phyloP scores from a whole-genome alignment of 2,329 filamentous ascomycete genomes.

The Aspergillus glaucus region DNA sequence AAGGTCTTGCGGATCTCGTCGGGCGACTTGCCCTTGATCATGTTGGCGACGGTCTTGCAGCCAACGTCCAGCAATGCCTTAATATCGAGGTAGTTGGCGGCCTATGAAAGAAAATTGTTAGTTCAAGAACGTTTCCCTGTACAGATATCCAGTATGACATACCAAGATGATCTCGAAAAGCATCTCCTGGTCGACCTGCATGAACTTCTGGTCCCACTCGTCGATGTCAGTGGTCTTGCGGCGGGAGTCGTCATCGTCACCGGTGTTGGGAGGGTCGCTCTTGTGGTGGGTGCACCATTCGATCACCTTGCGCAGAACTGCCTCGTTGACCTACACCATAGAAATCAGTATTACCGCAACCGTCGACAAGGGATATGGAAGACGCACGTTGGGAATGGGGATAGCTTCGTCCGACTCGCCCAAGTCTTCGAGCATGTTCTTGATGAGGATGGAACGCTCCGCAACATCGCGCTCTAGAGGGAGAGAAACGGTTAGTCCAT shows the following conservation, averaged over 20 bases:
- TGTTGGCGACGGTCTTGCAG: conserved; percentile 99
- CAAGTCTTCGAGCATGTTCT: conserved; percentile 96
- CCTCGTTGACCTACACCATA: conserved; percentile 67
- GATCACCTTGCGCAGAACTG: conserved; percentile 89
- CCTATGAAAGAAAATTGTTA: conserved; percentile 45
- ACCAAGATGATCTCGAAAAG: conserved; percentile 98
- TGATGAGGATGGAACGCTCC: conserved; percentile 90
- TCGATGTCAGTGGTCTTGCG: conserved; percentile 99
- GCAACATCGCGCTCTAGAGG: conserved; percentile 69
- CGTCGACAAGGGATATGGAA: neutral
- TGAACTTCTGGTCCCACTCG: conserved; percentile 99
- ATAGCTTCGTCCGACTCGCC: conserved; percentile 59
- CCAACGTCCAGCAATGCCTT: conserved; percentile 96
- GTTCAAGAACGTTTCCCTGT: conserved; percentile 1
- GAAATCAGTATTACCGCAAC: neutral
- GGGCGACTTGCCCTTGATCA: conserved; percentile 99
- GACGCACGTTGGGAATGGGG: conserved; percentile 60
- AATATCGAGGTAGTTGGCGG: conserved; percentile 98
- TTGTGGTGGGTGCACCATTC: conserved; percentile 98
- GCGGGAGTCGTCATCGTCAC: conserved; percentile 84
- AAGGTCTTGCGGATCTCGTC: conserved; percentile 99
- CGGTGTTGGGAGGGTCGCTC: conserved; percentile 71
- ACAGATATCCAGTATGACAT: conserved; percentile 32
- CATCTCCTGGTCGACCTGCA: conserved; percentile 99
- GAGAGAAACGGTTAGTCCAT: conserved; percentile 22